These are phyloP conservation scores for Ogataea pilisensis DNA, from an alignment of 805 yeast genomes.

Conservation along the genomic window DNA sequence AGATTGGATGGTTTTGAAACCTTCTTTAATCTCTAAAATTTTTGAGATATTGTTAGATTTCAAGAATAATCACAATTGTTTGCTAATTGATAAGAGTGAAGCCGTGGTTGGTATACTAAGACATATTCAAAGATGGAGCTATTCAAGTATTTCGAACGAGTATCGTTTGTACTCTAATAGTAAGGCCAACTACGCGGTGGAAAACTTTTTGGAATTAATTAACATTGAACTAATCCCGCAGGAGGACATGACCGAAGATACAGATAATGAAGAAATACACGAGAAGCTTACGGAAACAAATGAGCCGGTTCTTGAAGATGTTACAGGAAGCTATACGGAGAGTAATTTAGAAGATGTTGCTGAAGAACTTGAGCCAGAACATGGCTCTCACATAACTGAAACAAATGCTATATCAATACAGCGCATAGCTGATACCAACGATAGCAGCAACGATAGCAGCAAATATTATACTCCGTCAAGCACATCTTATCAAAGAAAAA, in stretches of 20 bases:
- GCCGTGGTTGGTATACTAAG: slow-evolving; percentile 78
- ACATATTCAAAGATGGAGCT: slow-evolving; percentile 84
- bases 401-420: too few species aligned
- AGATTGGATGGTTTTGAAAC: slow-evolving; percentile 76
- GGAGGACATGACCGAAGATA: slow-evolving; percentile 21
- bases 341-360: slow-evolving; percentile 2
- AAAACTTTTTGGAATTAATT: slow-evolving; percentile 74
- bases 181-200: slow-evolving; percentile 73
- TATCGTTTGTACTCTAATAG: slow-evolving; percentile 70
- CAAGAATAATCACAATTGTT: slow-evolving; percentile 56
- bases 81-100: slow-evolving; percentile 76
- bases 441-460: too few species aligned
- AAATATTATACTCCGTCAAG: neutral
- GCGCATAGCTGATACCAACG: too few species aligned
- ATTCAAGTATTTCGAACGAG: slow-evolving; percentile 78
- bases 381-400: neutral
- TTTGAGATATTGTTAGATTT: slow-evolving; percentile 61
- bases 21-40: slow-evolving; percentile 58
- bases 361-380: neutral
- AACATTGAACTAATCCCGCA: slow-evolving; percentile 47
- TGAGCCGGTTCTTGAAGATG: too few species aligned
- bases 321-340: neutral
- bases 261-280: slow-evolving; percentile 6
- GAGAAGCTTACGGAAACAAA: slow-evolving; percentile 4
- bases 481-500: slow-evolving; percentile 4